Evolutionary conservation across 768 basidiomycete genomes (phyloP), one percentile per base, ranked within the genome.

Genomic region (Mycena capillaripes): DNA sequence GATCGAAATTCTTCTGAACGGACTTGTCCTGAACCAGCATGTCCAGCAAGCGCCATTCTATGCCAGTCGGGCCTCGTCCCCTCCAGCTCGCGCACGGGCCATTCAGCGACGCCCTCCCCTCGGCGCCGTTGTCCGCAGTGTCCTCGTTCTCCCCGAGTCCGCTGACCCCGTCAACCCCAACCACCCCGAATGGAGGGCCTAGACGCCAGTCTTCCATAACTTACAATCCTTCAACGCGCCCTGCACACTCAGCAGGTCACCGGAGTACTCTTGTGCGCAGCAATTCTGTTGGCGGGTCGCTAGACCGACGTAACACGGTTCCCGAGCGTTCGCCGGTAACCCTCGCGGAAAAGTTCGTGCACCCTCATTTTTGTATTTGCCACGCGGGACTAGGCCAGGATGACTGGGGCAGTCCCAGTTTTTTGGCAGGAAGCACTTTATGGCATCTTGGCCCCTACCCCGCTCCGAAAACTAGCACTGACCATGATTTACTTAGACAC

Each of bases 331-430:
- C 59, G 7, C 69, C 72, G 0, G 76, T 89, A 64, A 95, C 94
- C 0, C 79, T 95, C 65, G 88, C 89, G 58, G 94, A 95, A 82
- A 92, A 90, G 93, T 95, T 78, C 70, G 90, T 86, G 29, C 5
- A 16, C 36, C 5, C 58, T 12, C 12, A 62, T 36, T 46, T 56
- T 50, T 63, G 32, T 10, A 5, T 3, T 52, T 21, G 16, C 32
- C 16, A 5, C 19, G 21, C 34, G 21, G 32, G 11, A 21, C 36
- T 11, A 38, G 16, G 56, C 32, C 21, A 34, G n/a, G 17, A 38
- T 16, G 38, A 1, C 27, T 16, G 27, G 23, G 50, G 27, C 38
- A 3, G 38, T 38, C 38, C 38, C 38, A 38, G 10, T 38, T 38
- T 16, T 38, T 10, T 38, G 38, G 38, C 38, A 38, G 38, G 38